These are phyloP conservation scores for Ceratobasidium sp. DNA, from an alignment of 1,284 basidiomycete genomes.

Conservation along the genomic window DNA sequence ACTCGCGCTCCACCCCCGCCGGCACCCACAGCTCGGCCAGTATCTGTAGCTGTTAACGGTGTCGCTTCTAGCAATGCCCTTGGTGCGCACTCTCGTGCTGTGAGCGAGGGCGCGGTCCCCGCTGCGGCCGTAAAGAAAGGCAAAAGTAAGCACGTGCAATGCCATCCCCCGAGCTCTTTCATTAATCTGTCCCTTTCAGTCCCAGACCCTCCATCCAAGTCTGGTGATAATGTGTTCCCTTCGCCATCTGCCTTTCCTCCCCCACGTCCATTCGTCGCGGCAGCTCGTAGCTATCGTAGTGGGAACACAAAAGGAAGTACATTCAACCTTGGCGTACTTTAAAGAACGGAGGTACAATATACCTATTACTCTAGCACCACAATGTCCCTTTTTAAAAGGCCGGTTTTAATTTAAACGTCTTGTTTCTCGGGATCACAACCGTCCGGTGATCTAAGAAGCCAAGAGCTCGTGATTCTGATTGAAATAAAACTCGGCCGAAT, in stretches of 20 bases:
- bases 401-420: constrained; percentile 19
- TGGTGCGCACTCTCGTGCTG: constrained; percentile 22
- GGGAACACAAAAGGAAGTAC: constrained; percentile 72
- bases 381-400: constrained; percentile 11
- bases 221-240: constrained; percentile 75
- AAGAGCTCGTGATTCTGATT: constrained; percentile 8
- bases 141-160: constrained; percentile 40
- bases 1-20: constrained; percentile 52
- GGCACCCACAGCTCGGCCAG: constrained; percentile 48
- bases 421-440: constrained; percentile 5
- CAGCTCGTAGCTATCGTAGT: constrained; percentile 66
- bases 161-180: constrained; percentile 13
- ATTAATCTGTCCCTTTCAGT: constrained; percentile 59
- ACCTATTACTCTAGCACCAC: constrained; percentile 10
- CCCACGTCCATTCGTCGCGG: constrained; percentile 69
- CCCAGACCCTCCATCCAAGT: constrained; percentile 76
- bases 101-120: constrained; percentile 42
- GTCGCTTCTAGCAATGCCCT: constrained; percentile 57
- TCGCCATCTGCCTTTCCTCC: constrained; percentile 73
- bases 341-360: background rate
- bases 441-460: constrained; percentile 22
- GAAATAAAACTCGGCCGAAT: constrained; percentile 29
- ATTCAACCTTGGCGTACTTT: constrained; percentile 61
- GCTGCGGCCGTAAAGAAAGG: constrained; percentile 30
- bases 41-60: constrained; percentile 52